Evolutionary conservation across 371 early-diverging fungal genomes (phyloP), one percentile per base, ranked within the genome.

Genomic region (Apophysomyces ossiformis): DNA sequence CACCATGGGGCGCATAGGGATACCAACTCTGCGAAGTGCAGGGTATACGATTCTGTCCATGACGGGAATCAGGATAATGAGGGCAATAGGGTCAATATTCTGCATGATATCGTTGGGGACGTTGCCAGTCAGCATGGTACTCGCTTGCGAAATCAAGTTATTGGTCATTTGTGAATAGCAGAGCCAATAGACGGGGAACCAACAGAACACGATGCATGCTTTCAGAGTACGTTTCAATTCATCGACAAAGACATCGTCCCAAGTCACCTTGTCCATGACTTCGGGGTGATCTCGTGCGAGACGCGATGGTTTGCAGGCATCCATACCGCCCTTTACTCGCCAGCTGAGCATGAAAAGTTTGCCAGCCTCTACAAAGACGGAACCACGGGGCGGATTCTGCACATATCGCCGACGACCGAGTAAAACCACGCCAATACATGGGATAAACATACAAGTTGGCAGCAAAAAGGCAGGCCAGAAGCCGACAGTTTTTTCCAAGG

Each of bases 131-230:
- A 39, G 68, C 91, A 93, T 92, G 61, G 83, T 85, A 61, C 80
- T 37, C 16, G 88, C 90, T 80, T 87, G 87, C 60, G 88, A 89
- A 47, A 92, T 74, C 72, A 93, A 77, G 74, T 91, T 92, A 78
- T 88, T 89, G 61, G 78, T 78, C 84, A 92, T 90, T 77, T 93
- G 90, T 57, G 74, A 69, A 76, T 92, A 92, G 67, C 88, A 83
- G 26, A 89, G 85, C 94, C 94, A 93, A 83, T 87, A 93, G 59
- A 93, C 70, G 16, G 92, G 91, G 68, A 77, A 91, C 80, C 87
- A 87, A 58, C 82, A 68, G 72, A 93, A 91, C 16, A 92, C 87
- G 65, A 85, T 79, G 81, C 89, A 91, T 43, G 92, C 90, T 36
- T 79, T 77, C 47, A 91, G 73, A 6, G 89, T 78, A 56, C 79